Percentiles rank a stretch among this genome's conserved stretches.
Evolutionary conservation across 441 rosid genomes (phyloP).

Genomic region (Macaranga tanarius): DNA sequence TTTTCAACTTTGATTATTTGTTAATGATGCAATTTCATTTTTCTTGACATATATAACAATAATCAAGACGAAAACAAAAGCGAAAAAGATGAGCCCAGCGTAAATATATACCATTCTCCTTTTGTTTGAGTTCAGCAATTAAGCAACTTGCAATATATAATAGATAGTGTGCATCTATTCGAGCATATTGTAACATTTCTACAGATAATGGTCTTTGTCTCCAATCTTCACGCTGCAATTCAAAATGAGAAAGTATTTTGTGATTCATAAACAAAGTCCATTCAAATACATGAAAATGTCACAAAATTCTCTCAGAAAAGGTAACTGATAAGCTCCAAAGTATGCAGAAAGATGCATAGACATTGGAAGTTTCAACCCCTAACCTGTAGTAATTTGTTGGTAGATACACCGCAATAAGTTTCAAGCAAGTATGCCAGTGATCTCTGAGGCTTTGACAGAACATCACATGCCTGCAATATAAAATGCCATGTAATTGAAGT

Average conservation of each 20-base stretch:
- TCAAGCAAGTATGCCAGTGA: conserved; percentile 90
- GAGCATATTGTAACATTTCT: conserved; percentile 86
- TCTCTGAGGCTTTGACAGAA: conserved; percentile 81
- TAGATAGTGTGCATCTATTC: conserved; percentile 85
- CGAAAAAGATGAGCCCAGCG: not conserved
- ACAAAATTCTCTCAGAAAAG: not conserved
- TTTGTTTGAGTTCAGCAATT: conserved; percentile 65
- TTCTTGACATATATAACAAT: not conserved
- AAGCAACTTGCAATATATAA: conserved; percentile 65
- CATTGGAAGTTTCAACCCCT: conserved; percentile 17
- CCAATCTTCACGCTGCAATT: conserved; percentile 92
- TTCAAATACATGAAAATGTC: not conserved
- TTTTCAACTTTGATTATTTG: not conserved
- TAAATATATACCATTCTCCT: conserved; percentile 48
- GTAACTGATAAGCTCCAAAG: not conserved
- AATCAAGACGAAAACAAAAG: conserved; percentile 15
- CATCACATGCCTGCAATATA: conserved; percentile 72
- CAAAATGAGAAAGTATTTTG: conserved; percentile 18
- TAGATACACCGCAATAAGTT: conserved; percentile 67
- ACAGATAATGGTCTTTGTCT: conserved; percentile 80
- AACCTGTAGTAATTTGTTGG: conserved; percentile 90
- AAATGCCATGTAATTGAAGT: not conserved
- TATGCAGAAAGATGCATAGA: conserved; percentile 11
- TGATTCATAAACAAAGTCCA: conserved; percentile 12
- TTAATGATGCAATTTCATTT: not conserved